These are phyloP conservation scores for Inga laurina DNA, from an alignment of 306 rosid genomes.

Conservation along the genomic window DNA sequence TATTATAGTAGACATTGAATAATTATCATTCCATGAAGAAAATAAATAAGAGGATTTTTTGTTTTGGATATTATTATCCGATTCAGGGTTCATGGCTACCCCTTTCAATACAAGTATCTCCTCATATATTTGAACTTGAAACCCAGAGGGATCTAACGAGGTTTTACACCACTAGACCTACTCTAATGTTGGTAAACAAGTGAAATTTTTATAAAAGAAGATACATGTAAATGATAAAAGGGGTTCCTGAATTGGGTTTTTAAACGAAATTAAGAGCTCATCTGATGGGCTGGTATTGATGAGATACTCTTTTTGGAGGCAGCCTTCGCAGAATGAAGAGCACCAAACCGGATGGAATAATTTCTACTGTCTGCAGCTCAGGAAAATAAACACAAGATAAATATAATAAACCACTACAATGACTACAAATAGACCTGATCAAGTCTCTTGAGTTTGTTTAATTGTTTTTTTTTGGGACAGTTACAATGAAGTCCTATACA, in stretches of 20 bases:
- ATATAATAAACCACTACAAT: neutral
- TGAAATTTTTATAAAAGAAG: neutral
- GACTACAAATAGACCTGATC: neutral
- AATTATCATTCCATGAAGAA: neutral
- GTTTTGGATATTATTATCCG: too few species aligned
- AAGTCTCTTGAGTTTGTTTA: too few species aligned
- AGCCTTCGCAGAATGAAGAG: constrained; percentile 76
- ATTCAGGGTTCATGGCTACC: too few species aligned
- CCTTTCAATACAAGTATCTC: too few species aligned
- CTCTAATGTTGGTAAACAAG: too few species aligned
- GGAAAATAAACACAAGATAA: neutral
- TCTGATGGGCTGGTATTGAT: constrained; percentile 76
- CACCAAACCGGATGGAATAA: constrained; percentile 71
- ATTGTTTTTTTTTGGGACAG: too few species aligned
- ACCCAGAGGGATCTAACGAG: too few species aligned
- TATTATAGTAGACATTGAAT: neutral
- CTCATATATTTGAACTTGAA: too few species aligned
- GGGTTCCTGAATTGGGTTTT: neutral
- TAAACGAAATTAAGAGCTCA: constrained; percentile 38
- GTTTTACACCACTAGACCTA: too few species aligned
- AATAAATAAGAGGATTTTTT: too few species aligned
- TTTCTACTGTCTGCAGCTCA: constrained; percentile 63
- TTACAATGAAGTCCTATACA: too few species aligned
- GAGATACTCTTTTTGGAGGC: constrained; percentile 73
- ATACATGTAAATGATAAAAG: neutral